Evolutionary conservation across 2,329 filamentous ascomycete species (phyloP), one percentile per base, ranked within the genome.

Genomic region (Calonectria fujianensis): DNA sequence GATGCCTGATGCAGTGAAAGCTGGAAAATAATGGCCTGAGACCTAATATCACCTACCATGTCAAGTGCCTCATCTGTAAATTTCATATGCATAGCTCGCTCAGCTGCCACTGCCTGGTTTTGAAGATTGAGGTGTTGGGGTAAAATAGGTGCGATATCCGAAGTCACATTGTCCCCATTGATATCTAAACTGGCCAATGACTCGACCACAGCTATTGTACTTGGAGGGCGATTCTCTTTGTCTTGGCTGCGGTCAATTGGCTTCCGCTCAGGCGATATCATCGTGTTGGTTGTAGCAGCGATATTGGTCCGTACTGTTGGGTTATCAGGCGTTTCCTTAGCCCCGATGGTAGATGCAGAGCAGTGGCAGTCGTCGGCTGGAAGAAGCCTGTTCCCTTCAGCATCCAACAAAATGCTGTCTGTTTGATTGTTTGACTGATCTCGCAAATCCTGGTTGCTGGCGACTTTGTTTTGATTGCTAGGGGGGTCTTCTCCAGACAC

Each of bases 41-140:
- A 8, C 35, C 14, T 57, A 66, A 39, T 14, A 6, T 27, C n/a
- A 83, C 88, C 81, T 87, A 96, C 95, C 95, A 98, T 97, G 79
- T 93, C 90, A 79, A 98, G 90, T 76, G 96, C 96, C 84, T 96
- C 93, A 79, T 93, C 91, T 92, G 97, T 98, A 86, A 96, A 98
- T 54, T 83, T 84, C 78, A 85, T 79, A 72, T 86, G 84, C 75
- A 82, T 78, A 29, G 82, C 83, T 61, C 83, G 79, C 74, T 85
- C 84, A 24, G 81, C 82, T 39, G 82, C 72, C 20, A 83, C 77
- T 18, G 75, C 79, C 7, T 84, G 83, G 52, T 85, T 82, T 35
- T 80, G 76, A 50, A 73, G 75, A 52, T 77, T 74, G 2, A 72
- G 72, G 2, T 39, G 50, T 35, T 32, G 54, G 39, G 59, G 54